Percentiles rank a stretch among this genome's conserved stretches.
phyloP scores from a whole-genome alignment of 108 stramenopile species.

The Pseudonitzschia multiseries region DNA sequence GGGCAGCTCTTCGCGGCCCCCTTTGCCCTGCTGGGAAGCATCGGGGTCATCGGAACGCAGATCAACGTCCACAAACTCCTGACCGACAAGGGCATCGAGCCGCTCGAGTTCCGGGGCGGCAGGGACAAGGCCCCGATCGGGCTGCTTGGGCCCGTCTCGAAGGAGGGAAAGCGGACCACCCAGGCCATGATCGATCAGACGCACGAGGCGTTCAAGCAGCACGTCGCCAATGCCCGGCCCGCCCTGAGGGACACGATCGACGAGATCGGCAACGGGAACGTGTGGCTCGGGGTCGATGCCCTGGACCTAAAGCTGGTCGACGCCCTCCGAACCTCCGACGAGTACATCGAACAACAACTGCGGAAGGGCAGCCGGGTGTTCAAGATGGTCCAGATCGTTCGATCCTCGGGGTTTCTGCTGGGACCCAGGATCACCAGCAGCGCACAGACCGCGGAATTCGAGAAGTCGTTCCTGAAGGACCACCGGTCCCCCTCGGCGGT shows the following conservation, averaged over 20 bases:
- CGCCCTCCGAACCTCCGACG: constrained; percentile 71
- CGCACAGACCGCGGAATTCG: background rate
- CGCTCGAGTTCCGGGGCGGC: constrained; percentile 72
- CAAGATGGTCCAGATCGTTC: constrained; percentile 52
- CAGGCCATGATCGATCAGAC: constrained; percentile 74
- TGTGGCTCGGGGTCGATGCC: constrained; percentile 77
- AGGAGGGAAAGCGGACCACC: constrained; percentile 61
- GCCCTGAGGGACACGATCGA: constrained; percentile 51
- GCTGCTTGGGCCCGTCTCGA: constrained; percentile 72
- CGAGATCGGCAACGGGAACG: constrained; percentile 67
- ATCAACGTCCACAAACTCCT: constrained; percentile 69
- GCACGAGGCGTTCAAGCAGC: constrained; percentile 72
- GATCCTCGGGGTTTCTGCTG: constrained; percentile 36
- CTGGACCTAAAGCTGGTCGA: constrained; percentile 69
- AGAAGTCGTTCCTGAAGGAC: background rate
- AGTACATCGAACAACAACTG: constrained; percentile 68
- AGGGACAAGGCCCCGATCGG: constrained; percentile 79
- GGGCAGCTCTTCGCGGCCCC: constrained; percentile 73
- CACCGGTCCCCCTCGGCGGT: background rate
- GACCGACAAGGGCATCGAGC: constrained; percentile 61
- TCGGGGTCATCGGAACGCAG: constrained; percentile 75
- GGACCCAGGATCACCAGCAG: background rate
- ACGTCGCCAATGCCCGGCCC: constrained; percentile 63
- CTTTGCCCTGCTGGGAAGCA: constrained; percentile 77
- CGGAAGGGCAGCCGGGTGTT: constrained; percentile 57